phyloP scores from a whole-genome alignment of 352 stramenopile genomes.

The Nothophytophthora sp. region DNA sequence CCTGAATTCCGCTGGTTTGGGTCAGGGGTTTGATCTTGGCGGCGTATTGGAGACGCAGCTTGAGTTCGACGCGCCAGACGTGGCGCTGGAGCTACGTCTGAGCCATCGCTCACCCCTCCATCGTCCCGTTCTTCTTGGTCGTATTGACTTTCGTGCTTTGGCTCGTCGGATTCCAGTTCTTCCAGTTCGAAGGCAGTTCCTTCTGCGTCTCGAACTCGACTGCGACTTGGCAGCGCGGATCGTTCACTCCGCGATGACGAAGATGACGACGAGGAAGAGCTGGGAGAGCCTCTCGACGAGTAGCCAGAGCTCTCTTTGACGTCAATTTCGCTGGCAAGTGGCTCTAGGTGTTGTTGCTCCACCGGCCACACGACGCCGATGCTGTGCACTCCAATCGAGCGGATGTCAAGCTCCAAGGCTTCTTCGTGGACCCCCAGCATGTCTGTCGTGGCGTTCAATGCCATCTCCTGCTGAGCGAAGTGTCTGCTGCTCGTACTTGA shows the following conservation, averaged over 20 bases:
- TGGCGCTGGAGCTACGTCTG: no score
- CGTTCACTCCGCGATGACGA: background rate
- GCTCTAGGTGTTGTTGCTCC: constrained; percentile 1
- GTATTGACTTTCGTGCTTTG: no score
- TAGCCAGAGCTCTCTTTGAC: background rate
- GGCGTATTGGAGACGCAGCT: no score
- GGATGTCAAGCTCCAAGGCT: constrained; percentile 34
- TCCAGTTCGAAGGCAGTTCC: background rate
- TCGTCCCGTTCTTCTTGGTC: no score
- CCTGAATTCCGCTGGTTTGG: constrained; percentile 10
- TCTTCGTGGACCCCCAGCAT: constrained; percentile 6
- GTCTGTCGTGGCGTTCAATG: background rate
- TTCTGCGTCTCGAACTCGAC: background rate
- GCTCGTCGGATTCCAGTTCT: background rate
- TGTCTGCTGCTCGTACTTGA: background rate
- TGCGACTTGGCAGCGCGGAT: background rate
- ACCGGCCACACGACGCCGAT: constrained; percentile 48
- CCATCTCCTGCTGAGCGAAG: constrained; percentile 6
- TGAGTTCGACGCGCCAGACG: no score
- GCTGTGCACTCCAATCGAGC: constrained; percentile 52
- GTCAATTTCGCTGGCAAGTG: background rate
- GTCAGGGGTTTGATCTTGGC: background rate
- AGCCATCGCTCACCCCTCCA: no score
- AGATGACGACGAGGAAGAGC: background rate
- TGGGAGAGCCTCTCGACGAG: background rate